Conservation (phyloP, 2,329 filamentous ascomycete species). For the Pseudocercospora fijiensis region DNA sequence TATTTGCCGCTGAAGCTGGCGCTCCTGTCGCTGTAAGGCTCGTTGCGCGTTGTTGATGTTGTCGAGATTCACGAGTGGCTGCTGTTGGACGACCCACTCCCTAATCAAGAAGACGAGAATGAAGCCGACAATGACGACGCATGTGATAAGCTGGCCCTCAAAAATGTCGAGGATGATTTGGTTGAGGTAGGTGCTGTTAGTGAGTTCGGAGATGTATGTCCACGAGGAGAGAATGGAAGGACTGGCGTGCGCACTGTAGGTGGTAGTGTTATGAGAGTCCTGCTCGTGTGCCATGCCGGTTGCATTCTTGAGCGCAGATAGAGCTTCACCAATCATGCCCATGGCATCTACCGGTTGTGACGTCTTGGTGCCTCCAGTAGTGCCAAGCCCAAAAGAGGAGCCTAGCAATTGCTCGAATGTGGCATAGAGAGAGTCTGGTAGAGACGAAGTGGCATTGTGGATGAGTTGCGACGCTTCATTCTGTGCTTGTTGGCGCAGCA, state of each 20-base stretch:
- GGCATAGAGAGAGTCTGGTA: conserved; percentile 14
- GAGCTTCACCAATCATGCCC: conserved; percentile 10
- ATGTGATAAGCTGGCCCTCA: conserved; percentile 90
- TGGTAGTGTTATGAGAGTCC: conserved; percentile 10
- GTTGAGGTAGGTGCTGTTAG: conserved; percentile 70
- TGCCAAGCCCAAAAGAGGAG: conserved; percentile 12
- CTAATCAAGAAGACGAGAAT: conserved; percentile 95
- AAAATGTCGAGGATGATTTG: conserved; percentile 76
- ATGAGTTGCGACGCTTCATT: conserved; percentile 7
- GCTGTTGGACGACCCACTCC: conserved; percentile 97
- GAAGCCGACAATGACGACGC: conserved; percentile 87
- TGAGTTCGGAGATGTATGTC: conserved; percentile 59
- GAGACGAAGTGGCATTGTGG: conserved; percentile 9
- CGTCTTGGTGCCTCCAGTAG: background rate
- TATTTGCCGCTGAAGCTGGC: conserved; percentile 15
- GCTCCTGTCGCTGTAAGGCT: conserved; percentile 34
- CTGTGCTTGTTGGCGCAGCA: conserved; percentile 14
- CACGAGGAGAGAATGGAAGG: conserved; percentile 35
- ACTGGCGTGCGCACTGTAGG: conserved; percentile 25
- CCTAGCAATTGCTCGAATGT: conserved; percentile 17
- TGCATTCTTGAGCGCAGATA: conserved; percentile 15
- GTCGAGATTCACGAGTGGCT: conserved; percentile 73
- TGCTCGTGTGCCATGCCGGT: conserved; percentile 3
- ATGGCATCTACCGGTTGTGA: conserved; percentile 6
- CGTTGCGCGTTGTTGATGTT: conserved; percentile 29